phyloP scores from a whole-genome alignment of 805 yeast genomes.

The Wickerhamomyces rabaulensis region DNA sequence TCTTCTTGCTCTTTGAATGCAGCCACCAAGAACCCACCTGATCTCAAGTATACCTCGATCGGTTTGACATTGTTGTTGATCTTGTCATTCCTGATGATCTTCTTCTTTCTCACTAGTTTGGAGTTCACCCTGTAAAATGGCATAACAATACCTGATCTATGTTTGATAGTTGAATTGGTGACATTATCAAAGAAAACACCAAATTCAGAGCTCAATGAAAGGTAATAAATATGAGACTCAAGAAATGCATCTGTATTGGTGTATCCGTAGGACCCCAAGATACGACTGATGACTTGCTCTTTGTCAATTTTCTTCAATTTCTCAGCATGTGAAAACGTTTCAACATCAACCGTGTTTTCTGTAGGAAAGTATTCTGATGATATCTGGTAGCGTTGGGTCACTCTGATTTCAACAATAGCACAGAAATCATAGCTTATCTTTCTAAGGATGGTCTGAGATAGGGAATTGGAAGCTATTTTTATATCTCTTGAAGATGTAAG shows the following conservation, averaged over 20 bases:
- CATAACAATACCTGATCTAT: slow-evolving; percentile 46
- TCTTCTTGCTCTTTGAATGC: slow-evolving; percentile 33
- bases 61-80: slow-evolving; percentile 9
- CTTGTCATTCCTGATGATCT: slow-evolving; percentile 15
- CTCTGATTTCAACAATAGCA: slow-evolving; percentile 46
- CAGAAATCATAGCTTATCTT: slow-evolving; percentile 37
- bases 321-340: slow-evolving; percentile 34
- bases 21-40: slow-evolving; percentile 49
- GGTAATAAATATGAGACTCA: slow-evolving; percentile 34
- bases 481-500: slow-evolving; percentile 34
- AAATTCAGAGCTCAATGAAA: slow-evolving; percentile 44
- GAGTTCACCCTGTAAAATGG: slow-evolving; percentile 44
- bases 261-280: slow-evolving; percentile 39
- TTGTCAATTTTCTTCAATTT: slow-evolving; percentile 33
- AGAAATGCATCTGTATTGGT: slow-evolving; percentile 14
- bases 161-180: slow-evolving; percentile 25
- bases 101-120: slow-evolving; percentile 37
- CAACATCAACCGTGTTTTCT: slow-evolving; percentile 39
- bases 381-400: slow-evolving; percentile 41
- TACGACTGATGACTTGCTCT: slow-evolving; percentile 37
- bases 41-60: slow-evolving; percentile 40
- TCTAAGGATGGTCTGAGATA: slow-evolving; percentile 34
- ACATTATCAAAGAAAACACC: slow-evolving; percentile 40
- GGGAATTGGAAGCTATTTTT: slow-evolving; percentile 36
- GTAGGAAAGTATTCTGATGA: slow-evolving; percentile 39